Percentiles rank a stretch among this genome's conserved stretches.
These are phyloP conservation scores for Wickerhamiella occidentalis DNA, from an alignment of 805 yeast species.

Conservation along the genomic window DNA sequence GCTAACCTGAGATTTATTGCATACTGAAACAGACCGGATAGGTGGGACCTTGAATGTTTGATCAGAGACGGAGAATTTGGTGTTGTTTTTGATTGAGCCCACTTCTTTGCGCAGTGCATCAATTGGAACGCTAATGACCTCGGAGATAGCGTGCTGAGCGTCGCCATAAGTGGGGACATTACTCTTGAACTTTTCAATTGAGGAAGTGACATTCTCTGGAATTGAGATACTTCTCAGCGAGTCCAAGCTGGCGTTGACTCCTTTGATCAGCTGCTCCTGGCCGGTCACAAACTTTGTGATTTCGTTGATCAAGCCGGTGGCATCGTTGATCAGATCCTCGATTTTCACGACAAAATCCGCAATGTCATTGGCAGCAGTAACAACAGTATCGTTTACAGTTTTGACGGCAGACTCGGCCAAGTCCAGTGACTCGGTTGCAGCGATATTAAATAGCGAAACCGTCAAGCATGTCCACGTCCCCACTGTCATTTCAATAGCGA, in stretches of 20 bases:
- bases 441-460: slow-evolving; percentile 60
- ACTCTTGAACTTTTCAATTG: slow-evolving; percentile 39
- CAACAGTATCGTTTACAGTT: slow-evolving; percentile 50
- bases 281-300: slow-evolving; percentile 47
- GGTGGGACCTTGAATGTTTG: neutral
- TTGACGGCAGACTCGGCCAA: slow-evolving; percentile 52
- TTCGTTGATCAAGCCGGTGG: slow-evolving; percentile 39
- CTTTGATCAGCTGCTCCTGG: slow-evolving; percentile 32
- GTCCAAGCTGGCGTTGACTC: slow-evolving; percentile 47
- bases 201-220: slow-evolving; percentile 49
- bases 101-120: slow-evolving; percentile 35
- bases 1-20: slow-evolving; percentile 9
- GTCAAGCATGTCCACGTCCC: slow-evolving; percentile 84
- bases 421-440: slow-evolving; percentile 59
- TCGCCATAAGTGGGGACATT: slow-evolving; percentile 54
- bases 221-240: slow-evolving; percentile 48
- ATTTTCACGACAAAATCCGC: slow-evolving; percentile 55
- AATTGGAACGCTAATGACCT: slow-evolving; percentile 50
- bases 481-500: slow-evolving; percentile 56
- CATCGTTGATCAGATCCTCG: slow-evolving; percentile 43
- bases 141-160: slow-evolving; percentile 47
- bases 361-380: slow-evolving; percentile 43
- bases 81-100: neutral
- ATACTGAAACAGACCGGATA: neutral
- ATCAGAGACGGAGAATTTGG: neutral